A percentile compares a stretch with the other conserved stretches of the same genome.
Conservation (phyloP, 345 rosid genomes). For the Bruguiera parviflora region DNA sequence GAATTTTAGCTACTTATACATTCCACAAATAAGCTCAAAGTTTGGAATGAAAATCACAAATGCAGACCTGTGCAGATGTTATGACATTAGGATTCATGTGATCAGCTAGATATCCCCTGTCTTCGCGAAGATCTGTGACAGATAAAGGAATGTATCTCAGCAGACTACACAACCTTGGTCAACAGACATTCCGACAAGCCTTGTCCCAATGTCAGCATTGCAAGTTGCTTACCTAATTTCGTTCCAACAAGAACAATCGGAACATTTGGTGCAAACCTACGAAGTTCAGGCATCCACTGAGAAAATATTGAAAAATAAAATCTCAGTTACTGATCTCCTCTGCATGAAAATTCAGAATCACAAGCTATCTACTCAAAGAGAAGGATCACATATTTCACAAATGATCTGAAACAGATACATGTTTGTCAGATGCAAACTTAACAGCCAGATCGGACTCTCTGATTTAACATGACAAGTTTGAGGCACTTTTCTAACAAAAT, state of each 20-base stretch:
- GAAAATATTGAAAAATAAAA: constrained; percentile 19
- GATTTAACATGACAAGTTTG: constrained; percentile 12
- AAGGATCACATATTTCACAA: constrained; percentile 10
- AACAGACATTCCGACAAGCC: not conserved
- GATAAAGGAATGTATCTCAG: not conserved
- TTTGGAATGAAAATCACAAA: not conserved
- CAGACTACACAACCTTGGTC: not conserved
- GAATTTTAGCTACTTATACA: not conserved
- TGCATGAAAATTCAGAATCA: constrained; percentile 6
- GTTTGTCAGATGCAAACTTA: constrained; percentile 10
- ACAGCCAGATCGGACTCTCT: constrained; percentile 7
- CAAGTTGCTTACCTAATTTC: constrained; percentile 57
- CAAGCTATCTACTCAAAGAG: constrained; percentile 2
- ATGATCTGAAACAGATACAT: not conserved
- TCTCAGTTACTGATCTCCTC: constrained; percentile 7
- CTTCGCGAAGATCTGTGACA: constrained; percentile 77
- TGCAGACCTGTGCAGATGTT: constrained; percentile 66
- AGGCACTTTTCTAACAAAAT: constrained; percentile 20
- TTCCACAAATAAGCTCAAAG: not conserved
- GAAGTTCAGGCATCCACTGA: constrained; percentile 99
- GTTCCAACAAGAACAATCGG: constrained; percentile 98
- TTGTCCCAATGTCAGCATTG: not conserved
- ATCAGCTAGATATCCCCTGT: constrained; percentile 63
- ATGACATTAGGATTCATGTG: constrained; percentile 62
- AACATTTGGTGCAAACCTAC: constrained; percentile 89